Conservation (phyloP, 208 protist genomes). For the Leishmania gerbilli region DNA sequence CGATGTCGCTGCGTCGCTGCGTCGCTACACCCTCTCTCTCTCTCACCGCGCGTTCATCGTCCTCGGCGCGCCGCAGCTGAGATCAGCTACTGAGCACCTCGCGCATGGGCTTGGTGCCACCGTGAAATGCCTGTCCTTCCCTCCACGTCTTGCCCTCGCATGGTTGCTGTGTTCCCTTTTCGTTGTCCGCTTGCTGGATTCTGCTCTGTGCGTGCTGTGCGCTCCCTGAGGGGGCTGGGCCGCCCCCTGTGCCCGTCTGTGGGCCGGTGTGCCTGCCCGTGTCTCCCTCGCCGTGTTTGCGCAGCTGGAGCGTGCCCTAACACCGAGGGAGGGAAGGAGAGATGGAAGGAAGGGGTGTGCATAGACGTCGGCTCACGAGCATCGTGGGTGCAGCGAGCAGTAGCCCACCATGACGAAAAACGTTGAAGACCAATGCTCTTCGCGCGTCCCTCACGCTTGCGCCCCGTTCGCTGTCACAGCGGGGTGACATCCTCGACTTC, state of each 20-base stretch:
- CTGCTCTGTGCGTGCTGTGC: not conserved
- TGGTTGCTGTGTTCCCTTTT: not conserved
- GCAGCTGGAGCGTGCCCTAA: not conserved
- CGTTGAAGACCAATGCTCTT: not conserved
- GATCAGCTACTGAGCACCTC: not conserved
- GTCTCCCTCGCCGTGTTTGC: no score
- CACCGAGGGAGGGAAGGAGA: not conserved
- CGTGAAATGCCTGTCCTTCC: no score
- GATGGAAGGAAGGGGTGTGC: not conserved
- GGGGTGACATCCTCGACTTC: slow-evolving; percentile 66
- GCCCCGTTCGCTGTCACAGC: slow-evolving; percentile 12
- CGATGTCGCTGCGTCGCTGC: not conserved
- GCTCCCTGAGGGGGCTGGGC: not conserved
- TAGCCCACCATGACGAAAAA: no score
- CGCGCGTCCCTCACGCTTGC: not conserved
- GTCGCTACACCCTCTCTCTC: not conserved
- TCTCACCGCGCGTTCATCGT: not conserved
- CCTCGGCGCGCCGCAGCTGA: not conserved
- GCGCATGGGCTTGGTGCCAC: not conserved
- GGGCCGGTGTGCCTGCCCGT: not conserved
- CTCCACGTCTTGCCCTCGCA: not conserved
- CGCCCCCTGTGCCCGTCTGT: not conserved
- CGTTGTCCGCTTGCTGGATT: not conserved
- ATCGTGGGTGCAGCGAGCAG: not conserved
- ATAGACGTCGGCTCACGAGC: not conserved